Conservation (phyloP, 1,139 yeast species). For the Hansenula sp. region DNA sequence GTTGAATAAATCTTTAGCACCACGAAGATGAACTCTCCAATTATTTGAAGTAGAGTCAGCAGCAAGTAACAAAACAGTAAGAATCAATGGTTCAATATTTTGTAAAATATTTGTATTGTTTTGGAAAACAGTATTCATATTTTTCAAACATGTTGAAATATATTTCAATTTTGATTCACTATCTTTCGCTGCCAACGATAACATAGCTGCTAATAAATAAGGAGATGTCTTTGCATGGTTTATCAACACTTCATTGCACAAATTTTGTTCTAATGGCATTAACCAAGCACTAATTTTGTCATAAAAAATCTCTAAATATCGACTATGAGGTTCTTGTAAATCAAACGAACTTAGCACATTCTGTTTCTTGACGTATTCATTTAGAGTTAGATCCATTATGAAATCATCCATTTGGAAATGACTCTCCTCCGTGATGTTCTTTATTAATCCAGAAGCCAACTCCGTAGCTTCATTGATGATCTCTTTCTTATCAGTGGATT, state of each 20-base stretch:
- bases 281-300: constrained; percentile 34
- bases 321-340: constrained; percentile 27
- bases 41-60: constrained; percentile 55
- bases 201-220: constrained; percentile 51
- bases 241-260: constrained; percentile 42
- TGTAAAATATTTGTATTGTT: constrained; percentile 36
- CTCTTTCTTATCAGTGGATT: constrained; percentile 13
- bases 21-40: constrained; percentile 63
- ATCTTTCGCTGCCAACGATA: constrained; percentile 54
- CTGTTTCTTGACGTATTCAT: constrained; percentile 16
- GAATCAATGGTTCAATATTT: constrained; percentile 53
- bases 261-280: constrained; percentile 33
- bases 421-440: constrained; percentile 38
- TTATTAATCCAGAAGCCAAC: constrained; percentile 35
- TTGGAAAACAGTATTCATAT: constrained; percentile 36
- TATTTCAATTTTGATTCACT: constrained; percentile 29
- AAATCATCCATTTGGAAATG: constrained; percentile 23
- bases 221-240: constrained; percentile 48
- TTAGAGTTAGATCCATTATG: constrained; percentile 11
- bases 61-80: constrained; percentile 55
- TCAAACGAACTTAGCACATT: constrained; percentile 22
- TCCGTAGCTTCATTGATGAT: constrained; percentile 47
- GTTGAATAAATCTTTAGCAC: constrained; percentile 57
- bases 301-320: constrained; percentile 31
- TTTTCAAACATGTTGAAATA: constrained; percentile 47